Evolutionary conservation across 1,284 basidiomycete genomes (phyloP).

Genomic region (Taiwanofungus camphoratus): DNA sequence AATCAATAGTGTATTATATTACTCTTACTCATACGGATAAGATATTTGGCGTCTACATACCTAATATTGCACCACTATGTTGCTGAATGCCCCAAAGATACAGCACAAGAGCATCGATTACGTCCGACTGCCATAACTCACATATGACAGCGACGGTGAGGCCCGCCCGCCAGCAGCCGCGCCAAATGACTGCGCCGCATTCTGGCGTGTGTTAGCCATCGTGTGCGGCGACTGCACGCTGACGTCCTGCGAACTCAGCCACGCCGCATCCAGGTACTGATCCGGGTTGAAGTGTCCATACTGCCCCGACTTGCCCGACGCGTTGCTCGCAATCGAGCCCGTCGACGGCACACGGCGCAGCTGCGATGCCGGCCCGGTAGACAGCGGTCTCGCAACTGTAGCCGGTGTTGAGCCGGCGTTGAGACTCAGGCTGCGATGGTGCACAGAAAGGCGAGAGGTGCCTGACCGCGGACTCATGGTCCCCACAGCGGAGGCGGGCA

Average conservation of each 20-base stretch:
- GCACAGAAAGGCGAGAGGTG: slow-evolving; percentile 16
- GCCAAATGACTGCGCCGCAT: slow-evolving; percentile 14
- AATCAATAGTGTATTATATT: too few relatives aligned
- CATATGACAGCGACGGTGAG: slow-evolving; percentile 21
- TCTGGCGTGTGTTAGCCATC: slow-evolving; percentile 24
- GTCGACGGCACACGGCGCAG: slow-evolving; percentile 23
- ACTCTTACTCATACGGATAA: too few relatives aligned
- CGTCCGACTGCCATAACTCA: slow-evolving; percentile 17
- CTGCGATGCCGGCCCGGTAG: slow-evolving; percentile 11
- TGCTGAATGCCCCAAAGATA: too few relatives aligned
- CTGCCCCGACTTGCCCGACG: slow-evolving; percentile 21
- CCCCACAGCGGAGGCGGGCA: not conserved
- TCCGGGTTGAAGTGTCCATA: slow-evolving; percentile 25
- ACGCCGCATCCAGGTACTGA: slow-evolving; percentile 27
- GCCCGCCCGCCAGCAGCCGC: slow-evolving; percentile 10
- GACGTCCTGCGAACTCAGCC: slow-evolving; percentile 25
- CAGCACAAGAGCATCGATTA: too few relatives aligned
- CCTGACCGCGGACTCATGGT: slow-evolving; percentile 18
- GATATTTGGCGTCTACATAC: too few relatives aligned
- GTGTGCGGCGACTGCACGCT: slow-evolving; percentile 22
- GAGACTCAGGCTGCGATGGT: slow-evolving; percentile 25
- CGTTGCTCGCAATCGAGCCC: slow-evolving; percentile 22
- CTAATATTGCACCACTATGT: too few relatives aligned
- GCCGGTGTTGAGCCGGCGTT: slow-evolving; percentile 28
- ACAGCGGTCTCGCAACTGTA: slow-evolving; percentile 19